Percentiles rank a stretch among this genome's conserved stretches.
Conservation (phyloP, 148 eudicot genomes). For the Diospyros lotus region DNA sequence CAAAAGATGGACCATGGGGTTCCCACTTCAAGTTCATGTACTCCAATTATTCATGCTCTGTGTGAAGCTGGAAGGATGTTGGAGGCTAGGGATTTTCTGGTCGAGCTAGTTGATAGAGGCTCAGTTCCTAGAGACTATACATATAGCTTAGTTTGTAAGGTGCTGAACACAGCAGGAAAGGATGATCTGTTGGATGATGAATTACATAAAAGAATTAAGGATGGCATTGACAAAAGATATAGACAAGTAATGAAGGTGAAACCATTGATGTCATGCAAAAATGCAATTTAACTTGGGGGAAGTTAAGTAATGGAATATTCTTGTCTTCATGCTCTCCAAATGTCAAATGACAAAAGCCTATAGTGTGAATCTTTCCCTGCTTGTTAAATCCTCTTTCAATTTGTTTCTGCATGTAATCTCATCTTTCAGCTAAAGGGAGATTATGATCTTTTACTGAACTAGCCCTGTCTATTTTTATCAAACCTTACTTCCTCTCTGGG, state of each 20-base stretch:
- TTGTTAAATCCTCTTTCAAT: background rate
- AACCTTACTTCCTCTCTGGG: background rate
- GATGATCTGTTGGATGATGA: conserved; percentile 39
- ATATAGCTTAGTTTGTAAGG: conserved; percentile 52
- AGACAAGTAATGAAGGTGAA: conserved; percentile 59
- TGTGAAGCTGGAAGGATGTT: conserved; percentile 67
- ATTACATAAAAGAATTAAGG: conserved; percentile 41
- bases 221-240: conserved; percentile 51
- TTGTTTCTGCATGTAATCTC: background rate
- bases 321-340: background rate
- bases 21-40: conserved; percentile 69
- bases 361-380: background rate
- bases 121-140: conserved; percentile 80
- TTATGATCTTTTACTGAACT: too few relatives aligned
- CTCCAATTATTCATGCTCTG: conserved; percentile 66
- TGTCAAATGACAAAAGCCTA: background rate
- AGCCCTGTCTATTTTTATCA: too few relatives aligned
- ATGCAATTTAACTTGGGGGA: conserved; percentile 11
- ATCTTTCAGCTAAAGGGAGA: too few relatives aligned
- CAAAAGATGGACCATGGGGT: conserved; percentile 47
- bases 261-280: conserved; percentile 42
- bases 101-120: conserved; percentile 62
- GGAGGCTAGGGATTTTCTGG: conserved; percentile 58
- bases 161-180: conserved; percentile 34
- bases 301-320: background rate